Evolutionary conservation across 441 rosid species (phyloP).

Genomic region (Gossypium aridum): DNA sequence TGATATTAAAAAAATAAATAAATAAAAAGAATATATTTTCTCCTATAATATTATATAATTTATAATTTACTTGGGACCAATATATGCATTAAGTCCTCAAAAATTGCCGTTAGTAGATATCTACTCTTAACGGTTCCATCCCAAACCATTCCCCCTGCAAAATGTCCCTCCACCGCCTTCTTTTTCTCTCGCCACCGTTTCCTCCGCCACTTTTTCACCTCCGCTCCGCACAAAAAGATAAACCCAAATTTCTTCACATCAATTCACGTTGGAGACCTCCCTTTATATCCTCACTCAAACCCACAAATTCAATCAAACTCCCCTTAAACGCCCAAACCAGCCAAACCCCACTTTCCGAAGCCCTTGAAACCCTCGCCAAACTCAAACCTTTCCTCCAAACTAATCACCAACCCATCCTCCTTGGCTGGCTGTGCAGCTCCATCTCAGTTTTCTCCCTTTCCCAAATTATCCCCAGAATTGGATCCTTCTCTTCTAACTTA

Average conservation of each 20-base stretch:
- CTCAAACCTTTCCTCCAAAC: conserved; percentile 52
- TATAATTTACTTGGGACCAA: too few species aligned
- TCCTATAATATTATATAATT: too few species aligned
- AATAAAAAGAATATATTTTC: too few species aligned
- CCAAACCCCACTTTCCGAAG: conserved; percentile 7
- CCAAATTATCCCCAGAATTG: conserved; percentile 55
- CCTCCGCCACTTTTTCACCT: conserved; percentile 12
- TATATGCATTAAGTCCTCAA: too few species aligned
- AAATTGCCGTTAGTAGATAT: not conserved
- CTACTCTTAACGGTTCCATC: not conserved
- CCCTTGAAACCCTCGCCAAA: conserved; percentile 31
- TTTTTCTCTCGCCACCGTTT: not conserved
- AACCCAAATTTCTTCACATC: not conserved
- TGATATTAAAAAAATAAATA: not conserved
- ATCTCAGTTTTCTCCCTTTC: conserved; percentile 69
- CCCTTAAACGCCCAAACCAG: conserved; percentile 16
- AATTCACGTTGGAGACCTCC: conserved; percentile 9
- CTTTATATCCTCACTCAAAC: conserved; percentile 21
- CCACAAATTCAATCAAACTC: conserved; percentile 23
- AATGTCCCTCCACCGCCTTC: not conserved
- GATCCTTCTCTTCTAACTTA: conserved; percentile 44
- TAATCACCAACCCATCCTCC: conserved; percentile 47
- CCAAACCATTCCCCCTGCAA: not conserved
- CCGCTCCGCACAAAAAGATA: not conserved
- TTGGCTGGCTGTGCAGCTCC: conserved; percentile 76